phyloP scores from a whole-genome alignment of 805 yeast species.

The Candida sonorensis region DNA sequence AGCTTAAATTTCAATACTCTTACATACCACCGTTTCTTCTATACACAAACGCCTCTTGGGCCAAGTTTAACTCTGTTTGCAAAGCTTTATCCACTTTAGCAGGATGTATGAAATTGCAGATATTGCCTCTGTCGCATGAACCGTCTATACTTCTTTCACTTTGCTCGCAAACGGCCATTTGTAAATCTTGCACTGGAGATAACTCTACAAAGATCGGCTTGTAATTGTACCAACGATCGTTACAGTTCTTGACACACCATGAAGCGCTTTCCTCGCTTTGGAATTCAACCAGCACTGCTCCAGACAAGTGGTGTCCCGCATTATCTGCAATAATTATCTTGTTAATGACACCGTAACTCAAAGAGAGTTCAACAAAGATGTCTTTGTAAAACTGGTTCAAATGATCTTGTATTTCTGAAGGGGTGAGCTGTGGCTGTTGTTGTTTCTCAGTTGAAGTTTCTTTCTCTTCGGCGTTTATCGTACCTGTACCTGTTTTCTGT shows the following conservation, averaged over 20 bases:
- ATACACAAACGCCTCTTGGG: conserved; percentile 1
- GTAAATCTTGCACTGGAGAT: conserved; percentile 64
- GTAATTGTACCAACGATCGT: conserved; percentile 75
- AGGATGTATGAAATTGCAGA: conserved; percentile 84
- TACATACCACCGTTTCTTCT: too few relatives aligned
- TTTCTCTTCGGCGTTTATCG: too few relatives aligned
- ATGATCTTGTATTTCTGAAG: conserved; percentile 33
- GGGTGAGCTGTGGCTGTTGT: background rate
- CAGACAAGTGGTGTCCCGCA: conserved; percentile 72
- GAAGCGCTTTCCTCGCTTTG: conserved; percentile 49
- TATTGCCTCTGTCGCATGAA: conserved; percentile 74
- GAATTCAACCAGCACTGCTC: conserved; percentile 76
- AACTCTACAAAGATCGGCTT: conserved; percentile 76
- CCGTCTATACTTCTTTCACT: conserved; percentile 40
- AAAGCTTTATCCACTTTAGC: conserved; percentile 40
- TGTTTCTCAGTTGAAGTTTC: background rate
- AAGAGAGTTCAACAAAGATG: conserved; percentile 54
- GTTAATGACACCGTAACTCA: conserved; percentile 41
- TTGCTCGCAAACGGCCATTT: conserved; percentile 70
- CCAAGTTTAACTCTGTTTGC: conserved; percentile 11
- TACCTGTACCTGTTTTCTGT: too few relatives aligned
- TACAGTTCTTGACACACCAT: conserved; percentile 53
- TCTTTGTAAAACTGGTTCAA: conserved; percentile 67
- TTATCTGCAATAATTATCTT: conserved; percentile 77
- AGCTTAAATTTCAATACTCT: too few relatives aligned